Percentiles rank a stretch among this genome's conserved stretches.
phyloP scores from a whole-genome alignment of 2,329 filamentous ascomycete genomes.

The Phialocephala sp. region DNA sequence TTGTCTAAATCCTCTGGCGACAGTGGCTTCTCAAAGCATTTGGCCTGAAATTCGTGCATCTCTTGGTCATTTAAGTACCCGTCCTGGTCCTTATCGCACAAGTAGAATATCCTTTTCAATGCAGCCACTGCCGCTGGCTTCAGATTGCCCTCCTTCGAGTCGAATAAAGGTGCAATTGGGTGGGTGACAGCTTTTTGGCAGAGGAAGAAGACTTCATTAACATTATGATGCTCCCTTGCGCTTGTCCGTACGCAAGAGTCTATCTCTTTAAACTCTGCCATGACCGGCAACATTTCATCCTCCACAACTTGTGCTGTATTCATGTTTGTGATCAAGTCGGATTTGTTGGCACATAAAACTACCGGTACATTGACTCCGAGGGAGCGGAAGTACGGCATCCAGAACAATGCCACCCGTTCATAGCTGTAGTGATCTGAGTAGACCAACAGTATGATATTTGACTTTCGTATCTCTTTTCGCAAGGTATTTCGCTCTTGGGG shows the following conservation, averaged over 20 bases:
- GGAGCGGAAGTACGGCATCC: slow-evolving; percentile 97
- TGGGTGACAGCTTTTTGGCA: slow-evolving; percentile 98
- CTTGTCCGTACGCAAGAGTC: slow-evolving; percentile 97
- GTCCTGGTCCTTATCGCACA: slow-evolving; percentile 96
- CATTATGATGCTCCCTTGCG: slow-evolving; percentile 88
- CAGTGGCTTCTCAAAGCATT: slow-evolving; percentile 89
- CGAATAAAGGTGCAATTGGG: slow-evolving; percentile 93
- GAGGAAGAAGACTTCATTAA: slow-evolving; percentile 96
- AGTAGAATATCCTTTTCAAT: slow-evolving; percentile 88
- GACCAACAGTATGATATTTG: slow-evolving; percentile 94
- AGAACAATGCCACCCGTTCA: slow-evolving; percentile 94
- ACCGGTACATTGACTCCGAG: slow-evolving; percentile 98
- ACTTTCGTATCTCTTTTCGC: slow-evolving; percentile 93
- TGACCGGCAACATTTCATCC: slow-evolving; percentile 97
- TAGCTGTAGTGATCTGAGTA: slow-evolving; percentile 99
- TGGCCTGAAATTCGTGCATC: slow-evolving; percentile 87
- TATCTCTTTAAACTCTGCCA: slow-evolving; percentile 98
- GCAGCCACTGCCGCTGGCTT: slow-evolving; percentile 91
- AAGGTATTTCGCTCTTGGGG: slow-evolving; percentile 91
- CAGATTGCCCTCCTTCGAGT: slow-evolving; percentile 87
- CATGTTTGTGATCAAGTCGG: slow-evolving; percentile 79
- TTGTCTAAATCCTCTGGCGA: slow-evolving; percentile 82
- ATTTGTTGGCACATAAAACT: slow-evolving; percentile 95
- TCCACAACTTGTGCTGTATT: slow-evolving; percentile 85
- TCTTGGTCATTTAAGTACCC: slow-evolving; percentile 89